Evolutionary conservation across 768 basidiomycete genomes (phyloP), one percentile per base, ranked within the genome.

Genomic region (Tremella yokohamensis): DNA sequence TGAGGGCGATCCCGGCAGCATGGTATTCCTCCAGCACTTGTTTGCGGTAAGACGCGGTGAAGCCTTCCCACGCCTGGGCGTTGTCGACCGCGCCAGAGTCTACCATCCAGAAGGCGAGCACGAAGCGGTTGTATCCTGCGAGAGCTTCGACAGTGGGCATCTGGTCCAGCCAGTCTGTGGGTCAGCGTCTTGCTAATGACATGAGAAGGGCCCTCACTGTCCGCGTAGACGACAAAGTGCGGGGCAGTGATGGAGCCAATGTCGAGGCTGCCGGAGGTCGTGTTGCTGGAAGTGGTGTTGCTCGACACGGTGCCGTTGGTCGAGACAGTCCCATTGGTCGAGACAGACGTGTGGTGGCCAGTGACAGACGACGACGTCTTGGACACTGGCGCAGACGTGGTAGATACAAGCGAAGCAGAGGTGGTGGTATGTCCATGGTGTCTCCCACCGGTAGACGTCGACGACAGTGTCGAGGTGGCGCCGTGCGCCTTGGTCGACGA

Each of bases 1-100:
- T 81, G 20, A 85, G 71, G 56, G 80, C 82, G 69, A 85, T 81
- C 1, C 84, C 84, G 7, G 84, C 84, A 13, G 81, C 79, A 42
- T 79, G 76, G 65, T 85, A 87, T 53, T 82, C 78, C 0, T 81
- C 70, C 64, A 84, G 81, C 63, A 84, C 74, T 29, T 78, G 69
- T 40, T 81, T 65, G 37, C 85, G 80, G 50, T 84, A 56, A 7
- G 40, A 40, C 3, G 52, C 40, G 4, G 54, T 39, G 29, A 64
- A 58, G 47, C 57, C 49, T 13, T 60, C 62, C 69, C 69, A 71
- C 34, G 58, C 58, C 38, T 62, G 55, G n/a, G 69, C 69, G 38
- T 71, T 57, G 51, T 76, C 75, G 1, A 66, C 71, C 2, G 75
- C 64, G 15, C 75, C 75, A 18, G 19, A 19, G 26, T 64, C 52